phyloP scores from a whole-genome alignment of 805 yeast species.

The Candida hispaniensis region DNA sequence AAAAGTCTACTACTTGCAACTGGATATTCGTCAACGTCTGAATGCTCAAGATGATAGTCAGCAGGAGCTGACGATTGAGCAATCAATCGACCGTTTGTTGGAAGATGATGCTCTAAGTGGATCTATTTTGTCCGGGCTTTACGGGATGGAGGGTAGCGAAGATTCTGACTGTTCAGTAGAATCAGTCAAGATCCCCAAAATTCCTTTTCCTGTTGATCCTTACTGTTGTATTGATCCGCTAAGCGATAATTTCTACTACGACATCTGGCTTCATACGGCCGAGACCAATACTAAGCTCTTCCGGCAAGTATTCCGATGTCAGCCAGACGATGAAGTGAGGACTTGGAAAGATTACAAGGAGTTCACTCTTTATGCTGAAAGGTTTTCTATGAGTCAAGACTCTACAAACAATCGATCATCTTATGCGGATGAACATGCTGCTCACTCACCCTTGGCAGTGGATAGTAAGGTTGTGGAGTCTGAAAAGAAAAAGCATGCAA shows the following conservation, averaged over 20 bases:
- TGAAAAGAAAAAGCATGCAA: conserved; percentile 1
- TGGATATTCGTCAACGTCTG: conserved; percentile 16
- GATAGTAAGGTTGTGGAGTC: conserved; percentile 1
- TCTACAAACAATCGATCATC: conserved; percentile 28
- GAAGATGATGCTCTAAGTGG: too few species aligned
- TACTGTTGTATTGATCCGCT: conserved; percentile 83
- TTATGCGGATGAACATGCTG: conserved; percentile 8
- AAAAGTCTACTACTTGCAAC: conserved; percentile 22
- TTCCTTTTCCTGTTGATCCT: conserved; percentile 54
- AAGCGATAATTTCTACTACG: conserved; percentile 70
- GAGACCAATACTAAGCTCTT: conserved; percentile 70
- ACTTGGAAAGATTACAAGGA: conserved; percentile 85
- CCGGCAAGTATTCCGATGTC: conserved; percentile 80
- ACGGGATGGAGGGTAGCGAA: neutral
- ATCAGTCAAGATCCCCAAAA: conserved; percentile 25
- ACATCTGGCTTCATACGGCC: conserved; percentile 75
- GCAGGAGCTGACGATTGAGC: too few species aligned
- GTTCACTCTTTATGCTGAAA: conserved; percentile 35
- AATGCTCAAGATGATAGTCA: too few species aligned
- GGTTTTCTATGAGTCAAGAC: conserved; percentile 27
- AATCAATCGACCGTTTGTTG: too few species aligned
- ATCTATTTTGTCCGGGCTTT: neutral
- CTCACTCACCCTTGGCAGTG: conserved; percentile 13
- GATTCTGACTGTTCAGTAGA: conserved; percentile 1
- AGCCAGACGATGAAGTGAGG: conserved; percentile 86